A percentile compares a stretch with the other conserved stretches of the same genome.
Evolutionary conservation across 352 stramenopile genomes (phyloP).

Genomic region (Pythium phragmitis): DNA sequence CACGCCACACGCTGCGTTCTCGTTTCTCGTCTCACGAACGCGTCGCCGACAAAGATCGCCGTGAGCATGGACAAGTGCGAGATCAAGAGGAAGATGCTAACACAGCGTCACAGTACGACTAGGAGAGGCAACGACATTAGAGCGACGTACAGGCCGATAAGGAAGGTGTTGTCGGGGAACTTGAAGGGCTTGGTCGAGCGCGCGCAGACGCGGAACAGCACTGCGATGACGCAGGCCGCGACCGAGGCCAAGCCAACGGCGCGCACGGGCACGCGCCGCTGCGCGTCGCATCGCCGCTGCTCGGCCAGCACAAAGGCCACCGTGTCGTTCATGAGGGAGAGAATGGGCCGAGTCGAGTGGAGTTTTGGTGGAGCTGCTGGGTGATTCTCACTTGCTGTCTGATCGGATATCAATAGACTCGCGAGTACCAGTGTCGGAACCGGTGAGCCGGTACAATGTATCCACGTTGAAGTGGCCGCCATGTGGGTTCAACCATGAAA

Average conservation of each 20-base stretch:
- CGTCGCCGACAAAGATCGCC: conserved; percentile 12
- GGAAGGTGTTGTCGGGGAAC: conserved; percentile 24
- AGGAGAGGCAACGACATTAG: not conserved
- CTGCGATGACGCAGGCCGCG: conserved; percentile 6
- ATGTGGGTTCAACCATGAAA: not conserved
- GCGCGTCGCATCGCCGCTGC: conserved; percentile 7
- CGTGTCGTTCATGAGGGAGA: not conserved
- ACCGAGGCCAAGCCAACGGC: conserved; percentile 18
- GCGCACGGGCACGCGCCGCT: conserved; percentile 16
- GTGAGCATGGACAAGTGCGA: conserved; percentile 18
- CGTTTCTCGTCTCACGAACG: not conserved
- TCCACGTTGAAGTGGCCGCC: not conserved
- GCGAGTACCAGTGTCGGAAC: not conserved
- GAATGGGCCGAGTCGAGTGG: no score
- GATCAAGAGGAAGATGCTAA: conserved; percentile 9
- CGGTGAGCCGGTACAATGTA: not conserved
- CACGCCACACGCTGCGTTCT: conserved; percentile 6
- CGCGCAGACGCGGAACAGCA: conserved; percentile 1
- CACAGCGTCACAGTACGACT: not conserved
- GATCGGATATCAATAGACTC: not conserved
- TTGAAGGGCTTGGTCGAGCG: conserved; percentile 13
- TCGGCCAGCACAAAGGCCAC: conserved; percentile 1
- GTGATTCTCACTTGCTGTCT: no score
- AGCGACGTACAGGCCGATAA: conserved; percentile 17
- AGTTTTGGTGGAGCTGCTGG: not conserved